Conservation (phyloP, 768 basidiomycete species). For the Naematelia encephala region DNA sequence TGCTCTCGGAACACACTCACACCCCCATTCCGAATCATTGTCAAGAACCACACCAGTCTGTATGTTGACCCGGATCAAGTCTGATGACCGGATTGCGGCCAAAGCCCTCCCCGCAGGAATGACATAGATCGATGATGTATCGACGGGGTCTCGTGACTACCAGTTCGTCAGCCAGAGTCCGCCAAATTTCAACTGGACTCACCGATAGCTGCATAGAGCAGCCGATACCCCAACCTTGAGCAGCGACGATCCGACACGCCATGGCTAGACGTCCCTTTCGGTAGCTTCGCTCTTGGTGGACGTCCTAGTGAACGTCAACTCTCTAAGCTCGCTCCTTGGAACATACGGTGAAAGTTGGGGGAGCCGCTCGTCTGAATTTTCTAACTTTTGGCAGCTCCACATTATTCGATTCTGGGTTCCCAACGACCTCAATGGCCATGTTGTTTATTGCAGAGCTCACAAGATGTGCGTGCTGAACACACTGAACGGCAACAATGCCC, state of each 20-base stretch:
- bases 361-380: slow-evolving; percentile 8
- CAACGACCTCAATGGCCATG: background rate
- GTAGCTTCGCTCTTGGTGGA: slow-evolving; percentile 4
- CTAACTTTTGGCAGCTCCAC: slow-evolving; percentile 3
- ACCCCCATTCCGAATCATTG: slow-evolving; percentile 5
- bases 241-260: slow-evolving; percentile 12
- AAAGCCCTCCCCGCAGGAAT: slow-evolving; percentile 9
- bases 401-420: slow-evolving; percentile 3
- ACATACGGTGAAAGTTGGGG: slow-evolving; percentile 5
- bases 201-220: slow-evolving; percentile 13
- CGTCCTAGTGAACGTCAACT: too few species aligned
- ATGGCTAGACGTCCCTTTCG: slow-evolving; percentile 9
- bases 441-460: too few species aligned
- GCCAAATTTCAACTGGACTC: background rate
- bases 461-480: too few species aligned
- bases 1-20: background rate
- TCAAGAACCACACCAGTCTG: slow-evolving; percentile 2
- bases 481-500: too few species aligned
- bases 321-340: background rate
- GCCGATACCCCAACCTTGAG: slow-evolving; percentile 12
- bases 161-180: background rate
- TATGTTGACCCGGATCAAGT: slow-evolving; percentile 7
- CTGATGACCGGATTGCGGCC: slow-evolving; percentile 6
- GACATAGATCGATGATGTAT: slow-evolving; percentile 8
- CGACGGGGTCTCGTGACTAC: slow-evolving; percentile 9